phyloP scores from a whole-genome alignment of 2,329 filamentous ascomycete genomes.

The Penicillium sp. region DNA sequence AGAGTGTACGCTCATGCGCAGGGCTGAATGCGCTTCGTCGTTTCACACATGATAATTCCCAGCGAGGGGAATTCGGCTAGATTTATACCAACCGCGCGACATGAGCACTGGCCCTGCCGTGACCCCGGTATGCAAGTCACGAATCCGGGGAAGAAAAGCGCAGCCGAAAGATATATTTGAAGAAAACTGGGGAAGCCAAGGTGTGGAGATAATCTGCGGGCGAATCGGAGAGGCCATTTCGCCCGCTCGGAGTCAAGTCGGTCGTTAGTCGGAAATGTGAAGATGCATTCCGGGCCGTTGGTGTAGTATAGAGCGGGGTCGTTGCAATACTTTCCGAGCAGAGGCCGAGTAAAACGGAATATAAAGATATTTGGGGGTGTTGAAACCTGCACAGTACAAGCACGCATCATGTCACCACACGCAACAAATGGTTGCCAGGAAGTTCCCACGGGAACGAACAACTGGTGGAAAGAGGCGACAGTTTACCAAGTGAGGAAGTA shows the following conservation, averaged over 20 bases:
- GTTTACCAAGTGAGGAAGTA: conserved; percentile 40
- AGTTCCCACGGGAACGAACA: conserved; percentile 25
- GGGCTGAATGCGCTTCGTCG: not conserved
- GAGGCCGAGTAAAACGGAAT: not conserved
- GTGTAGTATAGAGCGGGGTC: not conserved
- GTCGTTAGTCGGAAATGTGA: conserved; percentile 9
- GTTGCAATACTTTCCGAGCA: conserved; percentile 6
- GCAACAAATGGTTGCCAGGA: conserved; percentile 6
- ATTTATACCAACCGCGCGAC: conserved; percentile 8
- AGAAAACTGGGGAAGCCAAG: conserved; percentile 16
- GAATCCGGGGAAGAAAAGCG: conserved; percentile 14
- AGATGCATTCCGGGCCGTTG: conserved; percentile 4
- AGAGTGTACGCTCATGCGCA: not conserved
- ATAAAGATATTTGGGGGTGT: not conserved
- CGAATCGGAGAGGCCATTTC: conserved; percentile 5
- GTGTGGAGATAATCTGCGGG: conserved; percentile 4
- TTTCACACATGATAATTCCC: not conserved
- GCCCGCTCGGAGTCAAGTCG: conserved; percentile 16
- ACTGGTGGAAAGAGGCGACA: conserved; percentile 44
- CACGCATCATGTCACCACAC: conserved; percentile 21
- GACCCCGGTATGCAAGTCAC: not conserved
- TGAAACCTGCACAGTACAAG: not conserved
- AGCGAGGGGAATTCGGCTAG: not conserved
- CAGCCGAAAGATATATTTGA: conserved; percentile 1
- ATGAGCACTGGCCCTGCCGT: not conserved